Conservation (phyloP, 148 eudicot genomes). For the Rhododendron williamsianum region DNA sequence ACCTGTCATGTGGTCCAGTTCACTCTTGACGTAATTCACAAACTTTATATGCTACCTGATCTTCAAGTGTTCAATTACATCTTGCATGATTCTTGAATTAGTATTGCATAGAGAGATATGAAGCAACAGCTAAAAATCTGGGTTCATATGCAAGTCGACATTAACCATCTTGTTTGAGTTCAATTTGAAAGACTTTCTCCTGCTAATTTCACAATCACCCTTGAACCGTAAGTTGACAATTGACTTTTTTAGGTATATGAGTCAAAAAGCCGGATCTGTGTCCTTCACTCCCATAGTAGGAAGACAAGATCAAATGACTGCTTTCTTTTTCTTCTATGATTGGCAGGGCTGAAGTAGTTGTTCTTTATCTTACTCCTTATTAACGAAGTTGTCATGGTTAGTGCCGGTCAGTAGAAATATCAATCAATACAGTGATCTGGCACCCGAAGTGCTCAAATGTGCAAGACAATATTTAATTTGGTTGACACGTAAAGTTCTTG, state of each 20-base stretch:
- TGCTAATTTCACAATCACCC: background rate
- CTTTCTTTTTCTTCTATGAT: background rate
- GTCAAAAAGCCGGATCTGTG: background rate
- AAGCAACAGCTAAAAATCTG: background rate
- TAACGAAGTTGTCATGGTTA: background rate
- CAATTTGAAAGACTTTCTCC: background rate
- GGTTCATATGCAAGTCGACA: background rate
- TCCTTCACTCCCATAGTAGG: background rate
- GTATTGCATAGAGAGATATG: background rate
- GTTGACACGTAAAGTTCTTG: background rate
- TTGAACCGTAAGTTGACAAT: background rate
- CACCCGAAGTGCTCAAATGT: background rate
- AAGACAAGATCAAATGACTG: background rate
- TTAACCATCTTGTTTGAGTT: background rate
- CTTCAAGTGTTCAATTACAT: background rate
- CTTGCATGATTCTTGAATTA: background rate
- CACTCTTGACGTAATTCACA: background rate
- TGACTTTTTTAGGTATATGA: background rate
- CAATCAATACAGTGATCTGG: background rate
- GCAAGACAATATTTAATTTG: background rate
- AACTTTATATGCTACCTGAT: background rate
- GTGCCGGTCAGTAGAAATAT: background rate
- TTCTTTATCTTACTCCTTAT: background rate
- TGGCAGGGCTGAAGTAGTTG: background rate
- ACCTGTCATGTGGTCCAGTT: background rate